Evolutionary conservation across 345 rosid genomes (phyloP), one percentile per base, ranked within the genome.

Genomic region (Adansonia digitata): DNA sequence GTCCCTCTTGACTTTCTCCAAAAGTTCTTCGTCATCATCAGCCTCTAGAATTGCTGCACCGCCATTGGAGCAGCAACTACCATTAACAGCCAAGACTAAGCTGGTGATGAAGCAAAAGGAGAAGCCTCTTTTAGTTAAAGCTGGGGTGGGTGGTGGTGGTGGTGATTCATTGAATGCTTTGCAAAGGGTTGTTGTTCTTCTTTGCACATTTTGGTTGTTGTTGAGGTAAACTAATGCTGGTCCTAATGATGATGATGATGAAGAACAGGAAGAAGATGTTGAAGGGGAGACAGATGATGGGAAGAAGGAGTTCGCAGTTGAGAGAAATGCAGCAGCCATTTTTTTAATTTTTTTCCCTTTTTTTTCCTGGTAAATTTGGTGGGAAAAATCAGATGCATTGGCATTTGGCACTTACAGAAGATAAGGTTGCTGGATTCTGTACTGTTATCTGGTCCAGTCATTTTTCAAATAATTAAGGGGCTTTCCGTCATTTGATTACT

Each of bases 31-130:
- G 80, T 91, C 97, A 46, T 95, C 99, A 73, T 95, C 98, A 24
- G 99, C 96, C 79, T 95, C 98, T 12, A 95, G 84, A 34, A 95
- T 85, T 62, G 96, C 93, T 46, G 97, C 97, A 87, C 83, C 84
- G 40, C 89, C 88, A n/a, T 74, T 77, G 6, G 64, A 74, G 73
- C 73, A 68, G 34, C 77, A 77, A 60, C 78, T 78, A 31, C 61
- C 61, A 1, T n/a, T n/a, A n/a, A 78, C 78, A 67, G 69, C 82
- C 81, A 85, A 88, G 12, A 81, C 84, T 40, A 86, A 77, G 69
- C 86, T 77, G 67, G 89, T 55, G 60, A 92, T 62, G 69, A 92
- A 81, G 53, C 89, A 71, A 64, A 88, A 52, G 0, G 92, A 85
- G 37, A 92, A 43, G 22, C 84, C 84, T 76, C 98, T 84, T 77